Evolutionary conservation across 2,329 filamentous ascomycete genomes (phyloP).

Genomic region (Nothopassalora personata): DNA sequence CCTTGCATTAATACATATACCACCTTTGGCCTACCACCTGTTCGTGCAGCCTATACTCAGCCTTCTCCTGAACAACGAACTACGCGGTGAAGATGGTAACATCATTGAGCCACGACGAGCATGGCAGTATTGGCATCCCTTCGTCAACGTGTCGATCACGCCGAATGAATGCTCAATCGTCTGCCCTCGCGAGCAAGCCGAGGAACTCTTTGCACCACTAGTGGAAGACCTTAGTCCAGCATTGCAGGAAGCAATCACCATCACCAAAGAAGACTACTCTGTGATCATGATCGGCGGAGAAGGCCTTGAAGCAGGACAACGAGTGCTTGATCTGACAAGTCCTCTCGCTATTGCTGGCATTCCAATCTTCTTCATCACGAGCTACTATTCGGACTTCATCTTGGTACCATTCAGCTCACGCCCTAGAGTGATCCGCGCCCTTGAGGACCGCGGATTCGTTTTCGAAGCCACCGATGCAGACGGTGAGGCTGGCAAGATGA

Average conservation of each 20-base stretch:
- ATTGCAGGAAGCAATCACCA: constrained; percentile 51
- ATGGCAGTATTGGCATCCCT: constrained; percentile 60
- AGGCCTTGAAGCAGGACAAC: constrained; percentile 82
- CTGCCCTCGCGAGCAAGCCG: constrained; percentile 70
- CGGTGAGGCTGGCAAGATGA: constrained; percentile 43
- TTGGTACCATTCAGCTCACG: constrained; percentile 74
- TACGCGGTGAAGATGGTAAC: constrained; percentile 38
- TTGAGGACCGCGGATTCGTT: constrained; percentile 75
- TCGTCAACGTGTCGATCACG: constrained; percentile 90
- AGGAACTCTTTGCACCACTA: constrained; percentile 68
- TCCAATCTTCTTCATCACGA: constrained; percentile 97
- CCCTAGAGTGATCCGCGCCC: constrained; percentile 66
- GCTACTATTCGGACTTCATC: constrained; percentile 96
- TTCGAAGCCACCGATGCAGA: constrained; percentile 60
- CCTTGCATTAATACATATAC: constrained; percentile 85
- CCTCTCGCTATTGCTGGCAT: constrained; percentile 88
- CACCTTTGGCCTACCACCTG: constrained; percentile 66
- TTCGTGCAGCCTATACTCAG: constrained; percentile 85
- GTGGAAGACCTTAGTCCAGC: constrained; percentile 56
- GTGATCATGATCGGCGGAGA: constrained; percentile 86
- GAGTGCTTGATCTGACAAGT: constrained; percentile 85
- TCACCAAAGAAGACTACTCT: constrained; percentile 78
- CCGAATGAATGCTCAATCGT: constrained; percentile 89
- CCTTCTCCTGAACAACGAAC: constrained; percentile 56
- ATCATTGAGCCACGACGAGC: constrained; percentile 33